Base-by-base conservation (phyloP, 163 green algal species). In the Picocystis sp. region DNA sequence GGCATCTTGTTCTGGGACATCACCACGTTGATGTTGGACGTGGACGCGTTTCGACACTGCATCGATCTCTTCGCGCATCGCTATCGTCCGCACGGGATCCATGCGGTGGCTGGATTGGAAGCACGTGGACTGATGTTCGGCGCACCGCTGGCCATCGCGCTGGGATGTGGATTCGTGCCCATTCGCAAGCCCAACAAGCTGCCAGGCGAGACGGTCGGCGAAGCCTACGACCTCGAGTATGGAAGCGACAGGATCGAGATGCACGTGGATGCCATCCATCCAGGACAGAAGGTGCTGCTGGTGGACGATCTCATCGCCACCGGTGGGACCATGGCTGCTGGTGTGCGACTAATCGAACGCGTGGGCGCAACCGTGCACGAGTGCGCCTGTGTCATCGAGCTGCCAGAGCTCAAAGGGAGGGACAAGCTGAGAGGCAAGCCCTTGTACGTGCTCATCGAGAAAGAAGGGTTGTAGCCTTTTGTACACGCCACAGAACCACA, bases 221-320 rank as follows among this genome's bases (percentile, higher is more conserved):
- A 89, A 45, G 71, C 81, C 8, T 96, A 96, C 60, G 54, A 78
- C 50, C 81, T 92, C 0, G 88, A 96, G 71, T 97, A 95, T 68
- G 77, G 72, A 35, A 84, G 69, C 3, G 90, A 98, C 67, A 79
- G 70, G 47, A 95, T 96, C 43, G 90, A 96, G 71, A 95, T 99
- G 84, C 87, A 94, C 55, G 66, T 73, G 19, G 90, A 80, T 0
- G 73, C 80, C 10, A 67, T 98, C 21, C 63, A 79, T 52, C 49
- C 62, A 2, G 86, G 82, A 2, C 79, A 96, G 55, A 66, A 75
- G 0, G 84, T 97, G 10, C 41, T 99, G 44, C 66, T 99, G 47
- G 60, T 98, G 2, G 90, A 98, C 56, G 90, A 99, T 67, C 69
- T 99, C 11, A 89, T 99, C 45, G 90, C 90, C 24, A 99, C 90